phyloP scores from a whole-genome alignment of 2,329 filamentous ascomycete species.

The Fusarium falciforme region DNA sequence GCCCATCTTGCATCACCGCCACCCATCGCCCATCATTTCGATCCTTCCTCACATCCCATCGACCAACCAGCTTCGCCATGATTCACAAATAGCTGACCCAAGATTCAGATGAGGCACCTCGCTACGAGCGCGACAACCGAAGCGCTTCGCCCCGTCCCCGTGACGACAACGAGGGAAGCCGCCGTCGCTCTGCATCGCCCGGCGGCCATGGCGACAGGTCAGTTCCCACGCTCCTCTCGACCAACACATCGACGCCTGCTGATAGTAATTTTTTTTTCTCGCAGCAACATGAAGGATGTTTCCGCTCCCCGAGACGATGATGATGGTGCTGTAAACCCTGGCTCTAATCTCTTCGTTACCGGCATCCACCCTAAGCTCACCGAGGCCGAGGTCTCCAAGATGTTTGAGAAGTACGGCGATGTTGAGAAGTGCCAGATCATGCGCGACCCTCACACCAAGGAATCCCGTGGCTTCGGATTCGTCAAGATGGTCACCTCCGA shows the following conservation, averaged over 20 bases:
- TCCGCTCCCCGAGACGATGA: slow-evolving; percentile 70
- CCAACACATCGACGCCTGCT: slow-evolving; percentile 7
- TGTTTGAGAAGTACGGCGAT: slow-evolving; percentile 98
- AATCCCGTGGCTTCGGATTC: slow-evolving; percentile 98
- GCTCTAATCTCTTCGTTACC: slow-evolving; percentile 98
- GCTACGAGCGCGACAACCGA: slow-evolving; percentile 74
- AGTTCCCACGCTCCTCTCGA: slow-evolving; percentile 6
- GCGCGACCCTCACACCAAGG: slow-evolving; percentile 97
- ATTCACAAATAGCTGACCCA: slow-evolving; percentile 18
- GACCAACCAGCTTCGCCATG: background rate
- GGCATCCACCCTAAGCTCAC: slow-evolving; percentile 94
- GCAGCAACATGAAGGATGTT: slow-evolving; percentile 64
- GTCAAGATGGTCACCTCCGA: slow-evolving; percentile 98
- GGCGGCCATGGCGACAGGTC: slow-evolving; percentile 57
- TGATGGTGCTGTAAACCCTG: slow-evolving; percentile 87
- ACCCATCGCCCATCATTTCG: background rate
- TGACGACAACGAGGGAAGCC: slow-evolving; percentile 69
- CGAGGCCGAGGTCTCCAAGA: slow-evolving; percentile 89
- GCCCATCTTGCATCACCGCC: slow-evolving; percentile 7
- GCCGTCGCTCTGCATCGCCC: slow-evolving; percentile 73
- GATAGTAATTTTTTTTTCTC: slow-evolving; percentile 3
- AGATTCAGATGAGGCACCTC: slow-evolving; percentile 68
- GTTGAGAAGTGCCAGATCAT: slow-evolving; percentile 99
- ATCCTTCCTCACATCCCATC: background rate
- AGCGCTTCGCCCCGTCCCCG: slow-evolving; percentile 74